phyloP scores from a whole-genome alignment of 257 asterid species.

The Schizonepeta tenuifolia region DNA sequence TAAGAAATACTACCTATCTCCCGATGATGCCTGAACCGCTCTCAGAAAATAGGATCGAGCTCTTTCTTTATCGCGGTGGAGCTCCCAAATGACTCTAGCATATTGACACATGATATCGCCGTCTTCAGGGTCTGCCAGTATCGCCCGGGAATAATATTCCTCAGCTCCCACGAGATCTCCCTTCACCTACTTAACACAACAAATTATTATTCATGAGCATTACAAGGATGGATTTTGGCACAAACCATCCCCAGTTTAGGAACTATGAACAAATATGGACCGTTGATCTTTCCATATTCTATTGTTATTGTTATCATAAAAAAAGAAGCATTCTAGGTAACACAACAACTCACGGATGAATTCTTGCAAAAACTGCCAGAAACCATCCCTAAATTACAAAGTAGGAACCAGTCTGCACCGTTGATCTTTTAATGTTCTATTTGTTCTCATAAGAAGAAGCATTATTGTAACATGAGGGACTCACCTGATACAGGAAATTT shows the following conservation, averaged over 20 bases:
- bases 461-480: background rate
- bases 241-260: no score
- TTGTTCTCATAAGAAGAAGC: no score
- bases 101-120: slow-evolving; percentile 74
- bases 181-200: slow-evolving; percentile 45
- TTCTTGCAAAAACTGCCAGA: no score
- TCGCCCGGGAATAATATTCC: slow-evolving; percentile 72
- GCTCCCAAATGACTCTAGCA: slow-evolving; percentile 72
- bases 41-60: slow-evolving; percentile 62
- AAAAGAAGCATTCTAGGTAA: no score
- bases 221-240: background rate
- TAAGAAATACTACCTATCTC: slow-evolving; percentile 52
- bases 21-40: slow-evolving; percentile 62
- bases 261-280: no score
- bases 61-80: slow-evolving; percentile 57
- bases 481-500: slow-evolving; percentile 67
- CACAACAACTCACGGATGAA: no score
- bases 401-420: no score
- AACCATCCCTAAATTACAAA: no score
- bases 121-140: slow-evolving; percentile 72
- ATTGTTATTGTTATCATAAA: no score
- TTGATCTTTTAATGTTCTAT: no score
- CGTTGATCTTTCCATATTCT: no score
- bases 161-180: slow-evolving; percentile 64
- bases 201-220: background rate